Base-by-base conservation (phyloP, 106 monocot species). In the Dioscorea dumetorum region DNA sequence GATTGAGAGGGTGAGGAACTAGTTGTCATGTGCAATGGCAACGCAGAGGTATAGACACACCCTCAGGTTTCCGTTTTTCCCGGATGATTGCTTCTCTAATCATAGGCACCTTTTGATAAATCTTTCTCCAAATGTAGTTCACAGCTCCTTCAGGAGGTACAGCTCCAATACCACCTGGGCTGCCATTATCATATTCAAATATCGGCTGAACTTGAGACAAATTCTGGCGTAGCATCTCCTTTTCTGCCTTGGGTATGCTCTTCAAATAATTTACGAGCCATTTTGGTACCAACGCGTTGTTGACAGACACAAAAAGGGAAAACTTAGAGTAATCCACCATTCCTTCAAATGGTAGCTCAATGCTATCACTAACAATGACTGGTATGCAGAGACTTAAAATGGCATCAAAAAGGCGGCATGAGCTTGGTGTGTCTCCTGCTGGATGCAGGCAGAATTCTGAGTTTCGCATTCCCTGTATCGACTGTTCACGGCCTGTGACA, bases 301-400 rank as follows among this genome's bases (percentile, higher is more conserved):
- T 60, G 22, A 83, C 90, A 0, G 93, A 83, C 0, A 93, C 81
- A 52, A 87, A 99, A 62, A 99, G 50, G 0, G 87, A 72, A 62
- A 99, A 90, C 3, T 83, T 72, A 14, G 84, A 70, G 75, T 93
- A 99, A 71, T 99, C 92, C 6, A 93, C n/a, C 70, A 85, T 83
- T 48, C 99, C 99, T 74, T 99, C 93, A 54, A 99, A 99, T 17
- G 99, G 99, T 33, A 99, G 99, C 68, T 87, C 92, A 24, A 99
- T 87, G 53, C 81, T 63, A 62, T 99, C 93, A 50, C 92, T 93
- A 24, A 93, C 73, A 3, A 93, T 81, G 21, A 99, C 90, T 0
- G 99, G 99, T 62, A 99, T 93, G 58, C 99, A 99, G 19, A 99
- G 87, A 60, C 99, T 99, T 17, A 66, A 16, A 66, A 99, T 50